phyloP scores from a whole-genome alignment of 345 rosid genomes.

The Lenwebbia sp. region DNA sequence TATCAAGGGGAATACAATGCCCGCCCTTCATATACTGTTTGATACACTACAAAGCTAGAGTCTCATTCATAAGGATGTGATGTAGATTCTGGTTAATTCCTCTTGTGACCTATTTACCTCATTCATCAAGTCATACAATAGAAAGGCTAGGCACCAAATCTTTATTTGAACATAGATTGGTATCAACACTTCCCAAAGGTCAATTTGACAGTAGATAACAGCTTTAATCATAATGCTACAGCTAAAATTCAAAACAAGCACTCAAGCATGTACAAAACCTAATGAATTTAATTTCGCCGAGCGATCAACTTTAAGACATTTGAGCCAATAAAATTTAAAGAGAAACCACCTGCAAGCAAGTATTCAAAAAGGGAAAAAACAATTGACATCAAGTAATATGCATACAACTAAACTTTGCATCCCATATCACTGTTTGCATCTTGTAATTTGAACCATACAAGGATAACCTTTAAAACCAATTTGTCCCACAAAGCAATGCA shows the following conservation, averaged over 20 bases:
- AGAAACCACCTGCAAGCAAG: neutral
- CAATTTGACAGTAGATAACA: neutral
- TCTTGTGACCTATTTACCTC: neutral
- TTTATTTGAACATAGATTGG: neutral
- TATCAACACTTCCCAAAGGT: neutral
- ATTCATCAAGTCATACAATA: neutral
- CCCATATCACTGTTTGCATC: neutral
- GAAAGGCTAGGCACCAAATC: neutral
- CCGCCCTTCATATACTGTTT: neutral
- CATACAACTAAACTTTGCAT: neutral
- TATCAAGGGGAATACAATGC: neutral
- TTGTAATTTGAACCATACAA: neutral
- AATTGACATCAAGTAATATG: neutral
- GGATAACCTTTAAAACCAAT: neutral
- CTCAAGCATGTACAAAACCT: neutral
- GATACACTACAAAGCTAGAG: neutral
- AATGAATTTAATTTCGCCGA: neutral
- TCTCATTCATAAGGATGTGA: neutral
- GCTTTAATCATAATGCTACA: neutral
- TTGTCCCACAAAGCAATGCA: neutral
- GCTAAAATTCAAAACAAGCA: neutral
- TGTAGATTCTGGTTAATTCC: neutral
- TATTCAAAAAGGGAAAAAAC: neutral
- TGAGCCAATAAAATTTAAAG: neutral
- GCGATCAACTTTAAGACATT: neutral